Percentiles rank a stretch among this genome's conserved stretches.
These are phyloP conservation scores for Salix udensis DNA, from an alignment of 345 rosid species.

Conservation along the genomic window DNA sequence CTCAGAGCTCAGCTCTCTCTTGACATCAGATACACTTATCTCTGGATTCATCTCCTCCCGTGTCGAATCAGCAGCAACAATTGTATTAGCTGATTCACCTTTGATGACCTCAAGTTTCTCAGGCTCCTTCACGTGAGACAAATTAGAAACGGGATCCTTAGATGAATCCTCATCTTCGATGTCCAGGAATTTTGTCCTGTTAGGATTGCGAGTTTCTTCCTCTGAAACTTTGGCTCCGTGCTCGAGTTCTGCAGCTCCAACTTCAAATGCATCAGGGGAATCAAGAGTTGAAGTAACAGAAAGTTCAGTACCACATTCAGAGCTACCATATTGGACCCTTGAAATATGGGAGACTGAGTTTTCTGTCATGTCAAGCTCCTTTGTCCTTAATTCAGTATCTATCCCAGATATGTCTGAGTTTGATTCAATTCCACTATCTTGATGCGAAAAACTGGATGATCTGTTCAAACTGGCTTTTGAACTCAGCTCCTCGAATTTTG, in stretches of 20 bases:
- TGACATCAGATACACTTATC: slow-evolving; percentile 35
- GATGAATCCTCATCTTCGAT: slow-evolving; percentile 35
- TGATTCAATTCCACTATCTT: slow-evolving; percentile 40
- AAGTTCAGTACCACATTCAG: slow-evolving; percentile 91
- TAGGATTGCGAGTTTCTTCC: slow-evolving; percentile 29
- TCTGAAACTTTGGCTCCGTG: slow-evolving; percentile 39
- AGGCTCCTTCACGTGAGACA: slow-evolving; percentile 24
- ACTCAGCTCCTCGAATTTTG: slow-evolving; percentile 74
- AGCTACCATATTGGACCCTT: slow-evolving; percentile 46
- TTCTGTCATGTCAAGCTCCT: slow-evolving; percentile 34
- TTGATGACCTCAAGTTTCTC: slow-evolving; percentile 29
- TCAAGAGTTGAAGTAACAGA: slow-evolving; percentile 88
- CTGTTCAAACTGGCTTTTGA: slow-evolving; percentile 39
- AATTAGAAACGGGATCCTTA: slow-evolving; percentile 19
- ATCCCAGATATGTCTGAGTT: slow-evolving; percentile 31
- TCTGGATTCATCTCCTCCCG: slow-evolving; percentile 33
- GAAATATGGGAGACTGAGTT: slow-evolving; percentile 19
- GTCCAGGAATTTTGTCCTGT: slow-evolving; percentile 24
- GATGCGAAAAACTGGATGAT: slow-evolving; percentile 34
- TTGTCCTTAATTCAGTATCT: slow-evolving; percentile 21
- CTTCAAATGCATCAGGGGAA: slow-evolving; percentile 67
- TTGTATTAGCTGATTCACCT: slow-evolving; percentile 31
- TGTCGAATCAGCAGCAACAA: slow-evolving; percentile 24
- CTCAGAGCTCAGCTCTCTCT: slow-evolving; percentile 31
- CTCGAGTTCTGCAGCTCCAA: slow-evolving; percentile 39